Evolutionary conservation across 345 rosid genomes (phyloP).

Genomic region (Crucihimalaya himalaica): DNA sequence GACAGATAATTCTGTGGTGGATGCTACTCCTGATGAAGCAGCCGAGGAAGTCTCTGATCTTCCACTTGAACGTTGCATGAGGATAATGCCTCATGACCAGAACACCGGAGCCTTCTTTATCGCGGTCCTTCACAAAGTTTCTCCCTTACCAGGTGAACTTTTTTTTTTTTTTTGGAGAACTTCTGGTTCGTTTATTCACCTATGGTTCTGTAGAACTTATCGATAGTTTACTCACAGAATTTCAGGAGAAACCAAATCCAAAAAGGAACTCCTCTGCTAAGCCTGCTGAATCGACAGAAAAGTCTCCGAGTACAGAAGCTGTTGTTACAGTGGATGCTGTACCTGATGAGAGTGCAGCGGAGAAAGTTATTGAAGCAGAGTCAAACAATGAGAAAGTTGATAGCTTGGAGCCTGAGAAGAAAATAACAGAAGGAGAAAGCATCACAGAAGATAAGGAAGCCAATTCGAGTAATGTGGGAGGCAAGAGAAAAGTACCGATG

Average conservation of each 20-base stretch:
- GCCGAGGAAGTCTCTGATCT: conserved; percentile 69
- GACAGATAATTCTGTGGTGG: conserved; percentile 17
- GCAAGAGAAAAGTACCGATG: conserved; percentile 80
- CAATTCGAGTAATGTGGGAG: conserved; percentile 46
- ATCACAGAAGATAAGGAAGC: conserved; percentile 48
- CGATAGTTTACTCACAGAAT: conserved; percentile 42
- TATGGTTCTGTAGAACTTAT: neutral
- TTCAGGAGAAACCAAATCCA: conserved; percentile 47
- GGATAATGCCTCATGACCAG: conserved; percentile 97
- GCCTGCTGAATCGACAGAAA: conserved; percentile 38
- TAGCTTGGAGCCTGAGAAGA: conserved; percentile 34
- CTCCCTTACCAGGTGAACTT: conserved; percentile 65
- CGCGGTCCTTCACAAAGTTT: conserved; percentile 80
- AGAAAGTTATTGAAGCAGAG: conserved; percentile 44
- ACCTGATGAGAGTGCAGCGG: conserved; percentile 43
- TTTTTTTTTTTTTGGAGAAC: neutral
- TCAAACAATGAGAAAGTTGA: conserved; percentile 37
- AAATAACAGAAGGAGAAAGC: conserved; percentile 40
- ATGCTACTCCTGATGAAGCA: conserved; percentile 41
- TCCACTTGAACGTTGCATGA: conserved; percentile 89
- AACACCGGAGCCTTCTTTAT: conserved; percentile 96
- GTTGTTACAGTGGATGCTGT: conserved; percentile 36
- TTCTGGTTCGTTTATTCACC: neutral
- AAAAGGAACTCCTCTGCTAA: conserved; percentile 26
- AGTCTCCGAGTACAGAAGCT: conserved; percentile 41